These are phyloP conservation scores for Zancudomyces culisetae DNA, from an alignment of 371 early-diverging fungal species.

Conservation along the genomic window DNA sequence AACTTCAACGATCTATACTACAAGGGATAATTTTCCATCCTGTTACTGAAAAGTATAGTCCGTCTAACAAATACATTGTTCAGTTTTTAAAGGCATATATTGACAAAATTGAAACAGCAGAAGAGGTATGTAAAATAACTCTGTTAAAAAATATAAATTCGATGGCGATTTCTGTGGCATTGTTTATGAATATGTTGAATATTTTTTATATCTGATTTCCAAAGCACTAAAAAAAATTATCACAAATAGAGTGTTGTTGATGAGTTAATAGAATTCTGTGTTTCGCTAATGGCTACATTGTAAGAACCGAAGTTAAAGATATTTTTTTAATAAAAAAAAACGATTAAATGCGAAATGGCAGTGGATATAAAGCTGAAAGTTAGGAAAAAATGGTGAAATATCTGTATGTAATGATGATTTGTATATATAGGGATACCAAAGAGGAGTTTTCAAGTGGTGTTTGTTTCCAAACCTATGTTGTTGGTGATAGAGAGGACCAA, in stretches of 20 bases:
- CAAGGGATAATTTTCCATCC: constrained; percentile 2
- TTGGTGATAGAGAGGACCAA: background rate
- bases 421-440: background rate
- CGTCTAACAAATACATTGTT: constrained; percentile 3
- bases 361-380: no score
- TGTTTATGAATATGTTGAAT: no score
- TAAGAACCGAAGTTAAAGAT: background rate
- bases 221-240: no score
- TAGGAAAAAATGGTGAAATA: background rate
- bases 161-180: no score
- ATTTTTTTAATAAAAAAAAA: no score
- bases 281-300: constrained; percentile 2
- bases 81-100: constrained; percentile 2
- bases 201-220: no score
- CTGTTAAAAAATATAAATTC: no score
- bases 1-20: background rate
- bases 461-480: constrained; percentile 1
- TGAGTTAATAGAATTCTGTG: constrained; percentile 1
- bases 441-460: no score
- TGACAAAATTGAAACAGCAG: background rate
- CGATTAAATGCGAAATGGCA: no score
- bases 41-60: constrained; percentile 1
- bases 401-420: background rate
- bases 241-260: background rate
- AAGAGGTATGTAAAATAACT: background rate